Percentiles rank a stretch among this genome's conserved stretches.
These are phyloP conservation scores for Ocimum tenuiflorum DNA, from an alignment of 257 asterid genomes.

Conservation along the genomic window DNA sequence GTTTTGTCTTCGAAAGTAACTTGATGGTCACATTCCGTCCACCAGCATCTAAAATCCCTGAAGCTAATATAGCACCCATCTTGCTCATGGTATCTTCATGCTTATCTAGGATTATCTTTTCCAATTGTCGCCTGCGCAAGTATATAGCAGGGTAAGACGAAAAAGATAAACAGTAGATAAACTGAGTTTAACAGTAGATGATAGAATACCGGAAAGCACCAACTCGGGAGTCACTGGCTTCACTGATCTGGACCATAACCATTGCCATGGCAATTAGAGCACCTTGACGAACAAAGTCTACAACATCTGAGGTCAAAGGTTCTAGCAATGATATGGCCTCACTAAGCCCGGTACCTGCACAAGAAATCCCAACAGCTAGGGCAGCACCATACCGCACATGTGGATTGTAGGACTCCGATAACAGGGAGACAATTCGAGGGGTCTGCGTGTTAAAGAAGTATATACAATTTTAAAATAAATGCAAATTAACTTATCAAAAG, in stretches of 20 bases:
- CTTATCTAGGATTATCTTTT: constrained; percentile 74
- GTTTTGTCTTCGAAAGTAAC: constrained; percentile 80
- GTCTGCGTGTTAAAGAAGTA: constrained; percentile 42
- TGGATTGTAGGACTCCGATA: constrained; percentile 92
- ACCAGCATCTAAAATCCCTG: constrained; percentile 96
- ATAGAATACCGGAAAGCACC: constrained; percentile 62
- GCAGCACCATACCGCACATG: constrained; percentile 99
- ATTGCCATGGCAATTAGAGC: constrained; percentile 96
- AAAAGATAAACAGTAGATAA: neutral
- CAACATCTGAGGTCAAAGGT: constrained; percentile 89
- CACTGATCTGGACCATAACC: constrained; percentile 91
- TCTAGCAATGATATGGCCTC: constrained; percentile 93
- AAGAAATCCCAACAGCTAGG: constrained; percentile 88
- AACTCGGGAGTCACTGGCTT: constrained; percentile 90
- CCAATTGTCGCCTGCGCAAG: constrained; percentile 88
- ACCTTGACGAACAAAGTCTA: constrained; percentile 98
- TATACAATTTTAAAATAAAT: constrained; percentile 3
- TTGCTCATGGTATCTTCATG: constrained; percentile 97
- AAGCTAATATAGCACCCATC: constrained; percentile 96
- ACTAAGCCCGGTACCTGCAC: constrained; percentile 94
- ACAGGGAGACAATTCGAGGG: constrained; percentile 79
- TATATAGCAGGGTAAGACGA: neutral
- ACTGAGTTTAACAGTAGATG: neutral
- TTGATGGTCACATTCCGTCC: constrained; percentile 90
- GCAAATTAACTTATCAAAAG: neutral